Conservation (phyloP, 2,329 filamentous ascomycete genomes). For the Fusarium graminum region DNA sequence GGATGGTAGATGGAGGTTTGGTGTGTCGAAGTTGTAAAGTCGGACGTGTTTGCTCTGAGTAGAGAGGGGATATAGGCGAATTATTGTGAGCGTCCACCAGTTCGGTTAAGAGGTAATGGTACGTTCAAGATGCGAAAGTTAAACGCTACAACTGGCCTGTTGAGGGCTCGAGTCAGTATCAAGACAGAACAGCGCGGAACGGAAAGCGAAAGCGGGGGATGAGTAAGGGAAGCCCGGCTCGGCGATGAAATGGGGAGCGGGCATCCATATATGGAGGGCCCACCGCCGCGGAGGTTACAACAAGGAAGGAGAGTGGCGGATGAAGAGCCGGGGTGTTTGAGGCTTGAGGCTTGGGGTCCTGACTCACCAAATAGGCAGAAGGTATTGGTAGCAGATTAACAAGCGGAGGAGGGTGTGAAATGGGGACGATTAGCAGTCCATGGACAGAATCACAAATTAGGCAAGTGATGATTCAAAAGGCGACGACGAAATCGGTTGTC, state of each 20-base stretch:
- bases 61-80: slow-evolving; percentile 41
- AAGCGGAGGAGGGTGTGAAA: slow-evolving; percentile 8
- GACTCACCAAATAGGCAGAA: slow-evolving; percentile 46
- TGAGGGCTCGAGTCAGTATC: slow-evolving; percentile 42
- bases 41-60: slow-evolving; percentile 42
- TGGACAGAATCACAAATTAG: slow-evolving; percentile 34
- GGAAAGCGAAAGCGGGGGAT: slow-evolving; percentile 36
- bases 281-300: slow-evolving; percentile 35
- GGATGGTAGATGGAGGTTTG: slow-evolving; percentile 26
- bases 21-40: slow-evolving; percentile 27
- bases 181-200: slow-evolving; percentile 28
- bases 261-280: slow-evolving; percentile 44
- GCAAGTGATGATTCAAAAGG: slow-evolving; percentile 13
- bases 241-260: slow-evolving; percentile 42
- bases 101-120: slow-evolving; percentile 35
- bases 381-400: slow-evolving; percentile 17
- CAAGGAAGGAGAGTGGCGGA: slow-evolving; percentile 38
- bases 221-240: slow-evolving; percentile 33
- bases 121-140: slow-evolving; percentile 33
- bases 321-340: slow-evolving; percentile 22
- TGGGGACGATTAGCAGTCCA: slow-evolving; percentile 42
- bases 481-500: slow-evolving; percentile 29
- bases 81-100: slow-evolving; percentile 46
- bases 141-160: slow-evolving; percentile 35
- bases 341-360: slow-evolving; percentile 29